Evolutionary conservation across 179 eudicot genomes (phyloP), one percentile per base, ranked within the genome.

Genomic region (Actinidia polygama): DNA sequence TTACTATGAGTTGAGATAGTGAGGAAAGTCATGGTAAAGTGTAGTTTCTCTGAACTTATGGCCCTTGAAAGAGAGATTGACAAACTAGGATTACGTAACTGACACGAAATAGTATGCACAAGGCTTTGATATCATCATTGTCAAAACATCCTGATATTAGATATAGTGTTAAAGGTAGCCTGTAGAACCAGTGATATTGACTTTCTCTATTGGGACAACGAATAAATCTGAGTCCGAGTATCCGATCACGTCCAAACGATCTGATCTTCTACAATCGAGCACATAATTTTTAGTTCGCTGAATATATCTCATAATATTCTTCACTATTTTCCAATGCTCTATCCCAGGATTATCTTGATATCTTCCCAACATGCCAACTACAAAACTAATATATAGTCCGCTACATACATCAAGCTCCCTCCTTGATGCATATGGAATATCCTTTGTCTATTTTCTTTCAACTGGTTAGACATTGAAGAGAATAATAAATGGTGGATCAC

Each of bases 71-170:
- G 15, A 2, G 46, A 73, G 61, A 53, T 51, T 53, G 77, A 51
- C 61, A 51, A 51, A 73, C 61, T 73, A 23, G 44, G 59, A 50
- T 73, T 44, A 50, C 24, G 54, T 7, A 51, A 73, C 77, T 55
- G 11, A n/a, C 23, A 16, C 49, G 8, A 40, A 49, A 69, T 44
- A 69, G 23, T 49, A n/a, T 72, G 75, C 21, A 72, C 30, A 4
- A 70, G 30, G 23, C 75, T 72, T 40, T 72, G 75, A 21, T 47
- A n/a, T 11, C 36, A 72, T 49, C 50, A 51, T 51, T 47, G 55
- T n/a, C 44, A 19, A 72, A 72, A 72, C 75, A 72, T 72, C 75
- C 8, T 47, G 55, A 72, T 8, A 21, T 40, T 69, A 69, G 73
- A 3, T 69, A 44, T 12, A 11, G 30, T 3, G 46, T 69, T 9